Percentiles rank a stretch among this genome's conserved stretches.
Conservation (phyloP, 2,329 filamentous ascomycete genomes). For the Biscogniauxia mediterranea region DNA sequence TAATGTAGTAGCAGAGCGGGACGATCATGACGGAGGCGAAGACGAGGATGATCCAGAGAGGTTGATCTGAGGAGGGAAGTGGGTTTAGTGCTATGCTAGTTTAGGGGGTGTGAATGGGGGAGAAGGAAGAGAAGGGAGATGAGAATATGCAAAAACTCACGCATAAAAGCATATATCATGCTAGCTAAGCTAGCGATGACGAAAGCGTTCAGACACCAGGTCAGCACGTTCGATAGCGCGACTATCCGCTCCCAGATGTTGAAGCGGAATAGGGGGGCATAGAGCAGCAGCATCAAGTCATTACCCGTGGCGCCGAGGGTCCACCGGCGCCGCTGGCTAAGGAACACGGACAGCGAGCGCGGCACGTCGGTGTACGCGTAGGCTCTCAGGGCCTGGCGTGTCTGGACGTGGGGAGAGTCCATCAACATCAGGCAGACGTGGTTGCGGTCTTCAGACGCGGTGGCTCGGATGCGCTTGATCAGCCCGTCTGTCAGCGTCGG, state of each 20-base stretch:
- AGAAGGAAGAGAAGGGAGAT: no score
- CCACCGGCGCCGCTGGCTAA: conserved; percentile 50
- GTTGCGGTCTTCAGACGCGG: conserved; percentile 49
- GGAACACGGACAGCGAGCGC: conserved; percentile 44
- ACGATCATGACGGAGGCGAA: conserved; percentile 30
- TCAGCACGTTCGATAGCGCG: conserved; percentile 45
- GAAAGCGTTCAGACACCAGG: conserved; percentile 46
- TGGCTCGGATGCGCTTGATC: conserved; percentile 48
- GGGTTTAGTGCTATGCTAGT: not conserved
- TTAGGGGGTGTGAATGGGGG: no score
- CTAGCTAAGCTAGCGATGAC: conserved; percentile 35
- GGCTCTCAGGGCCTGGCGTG: conserved; percentile 45
- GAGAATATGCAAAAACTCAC: conserved; percentile 10
- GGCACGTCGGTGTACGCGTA: conserved; percentile 48
- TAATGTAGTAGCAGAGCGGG: conserved; percentile 30
- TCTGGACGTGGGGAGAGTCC: conserved; percentile 42
- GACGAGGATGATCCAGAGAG: conserved; percentile 23
- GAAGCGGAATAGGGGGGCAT: conserved; percentile 39
- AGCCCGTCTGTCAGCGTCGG: conserved; percentile 48
- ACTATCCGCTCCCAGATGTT: conserved; percentile 45
- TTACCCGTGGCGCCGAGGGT: conserved; percentile 48
- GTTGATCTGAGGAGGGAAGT: conserved; percentile 14
- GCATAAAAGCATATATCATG: conserved; percentile 20
- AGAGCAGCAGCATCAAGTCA: conserved; percentile 47
- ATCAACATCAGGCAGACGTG: conserved; percentile 49